Conservation (phyloP, 148 eudicot species). For the Chenopodium quinoa region DNA sequence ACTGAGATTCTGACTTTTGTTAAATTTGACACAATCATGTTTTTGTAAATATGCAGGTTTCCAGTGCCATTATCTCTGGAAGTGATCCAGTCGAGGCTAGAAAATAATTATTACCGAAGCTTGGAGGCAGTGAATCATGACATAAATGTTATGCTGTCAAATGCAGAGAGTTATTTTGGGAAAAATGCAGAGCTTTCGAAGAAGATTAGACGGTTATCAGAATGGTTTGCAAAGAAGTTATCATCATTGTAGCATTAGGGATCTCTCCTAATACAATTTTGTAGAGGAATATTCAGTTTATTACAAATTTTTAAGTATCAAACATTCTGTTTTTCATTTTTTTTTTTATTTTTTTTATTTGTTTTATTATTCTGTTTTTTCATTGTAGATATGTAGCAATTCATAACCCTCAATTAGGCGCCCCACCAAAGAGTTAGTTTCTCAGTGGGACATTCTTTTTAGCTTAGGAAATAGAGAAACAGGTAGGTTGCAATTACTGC, state of each 20-base stretch:
- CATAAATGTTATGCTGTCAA: slow-evolving; percentile 55
- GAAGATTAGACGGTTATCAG: slow-evolving; percentile 64
- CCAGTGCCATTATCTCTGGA: slow-evolving; percentile 85
- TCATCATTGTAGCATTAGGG: slow-evolving; percentile 51
- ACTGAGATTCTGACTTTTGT: neutral
- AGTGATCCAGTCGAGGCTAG: slow-evolving; percentile 70
- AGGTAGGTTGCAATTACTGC: slow-evolving; percentile 10
- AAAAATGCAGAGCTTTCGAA: slow-evolving; percentile 53
- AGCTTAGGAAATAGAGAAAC: slow-evolving; percentile 16
- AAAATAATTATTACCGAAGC: slow-evolving; percentile 81
- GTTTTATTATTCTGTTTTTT: neutral
- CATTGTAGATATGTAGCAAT: slow-evolving; percentile 34
- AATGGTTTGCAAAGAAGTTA: slow-evolving; percentile 61
- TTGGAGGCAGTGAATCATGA: slow-evolving; percentile 83
- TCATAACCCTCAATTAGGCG: slow-evolving; percentile 11
- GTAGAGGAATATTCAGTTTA: slow-evolving; percentile 41
- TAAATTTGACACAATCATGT: neutral
- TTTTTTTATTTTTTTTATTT: too few relatives aligned
- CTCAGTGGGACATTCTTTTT: slow-evolving; percentile 25
- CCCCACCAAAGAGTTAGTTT: neutral
- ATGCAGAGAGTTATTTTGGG: slow-evolving; percentile 62
- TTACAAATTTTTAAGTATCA: neutral
- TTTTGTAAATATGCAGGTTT: slow-evolving; percentile 55
- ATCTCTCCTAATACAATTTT: slow-evolving; percentile 42
- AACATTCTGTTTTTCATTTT: too few relatives aligned